Base-by-base conservation (phyloP, 495 filamentous ascomycete species). In the Pyrenula aspistea region DNA sequence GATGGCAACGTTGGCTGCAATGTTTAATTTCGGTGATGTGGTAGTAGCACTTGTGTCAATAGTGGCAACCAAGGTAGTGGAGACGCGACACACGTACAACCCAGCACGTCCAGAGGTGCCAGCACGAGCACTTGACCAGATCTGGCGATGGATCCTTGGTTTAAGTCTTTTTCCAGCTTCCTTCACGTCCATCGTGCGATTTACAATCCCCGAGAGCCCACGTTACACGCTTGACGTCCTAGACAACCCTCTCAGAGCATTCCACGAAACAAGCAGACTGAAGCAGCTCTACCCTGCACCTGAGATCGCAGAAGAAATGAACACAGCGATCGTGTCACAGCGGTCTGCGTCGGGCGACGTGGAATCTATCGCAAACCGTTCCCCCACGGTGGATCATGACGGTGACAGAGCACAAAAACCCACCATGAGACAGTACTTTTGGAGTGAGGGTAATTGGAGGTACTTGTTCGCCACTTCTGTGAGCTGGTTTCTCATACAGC, bases 11-110 rank as follows among this genome's bases (percentile, higher is more conserved):
- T 70, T 87, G n/a, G 70, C 78, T 8, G 83, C 73, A 22, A 77
- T 80, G 15, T 84, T 86, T 53, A 77, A 82, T 0, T 59, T 86
- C 3, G 83, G 83, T 1, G 83, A 85, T 56, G 70, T 86, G n/a
- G 54, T 83, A 20, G 71, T 80, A 31, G 71, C 74, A 0, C 60
- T 77, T 0, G 66, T 77, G 47, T 71, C 75, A 1, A 68, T 79
- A 21, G 68, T 71, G 2, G 61, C 63, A n/a, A 68, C 68, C 25
- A 42, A 42, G 15, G 15, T 15, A 42, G 31, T 42, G 4, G 8
- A 42, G 31, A 42, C 31, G 31, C 31, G 15, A 42, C 50, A 52
- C 12, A 25, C 61, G 24, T 42, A 42, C 15, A 42, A 8, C 15
- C 8, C 4, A 42, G 15, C 31, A 42, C 4, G 31, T 15, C 31